Base-by-base conservation (phyloP, 2,329 filamentous ascomycete species). In the Trichoderma atroviride region DNA sequence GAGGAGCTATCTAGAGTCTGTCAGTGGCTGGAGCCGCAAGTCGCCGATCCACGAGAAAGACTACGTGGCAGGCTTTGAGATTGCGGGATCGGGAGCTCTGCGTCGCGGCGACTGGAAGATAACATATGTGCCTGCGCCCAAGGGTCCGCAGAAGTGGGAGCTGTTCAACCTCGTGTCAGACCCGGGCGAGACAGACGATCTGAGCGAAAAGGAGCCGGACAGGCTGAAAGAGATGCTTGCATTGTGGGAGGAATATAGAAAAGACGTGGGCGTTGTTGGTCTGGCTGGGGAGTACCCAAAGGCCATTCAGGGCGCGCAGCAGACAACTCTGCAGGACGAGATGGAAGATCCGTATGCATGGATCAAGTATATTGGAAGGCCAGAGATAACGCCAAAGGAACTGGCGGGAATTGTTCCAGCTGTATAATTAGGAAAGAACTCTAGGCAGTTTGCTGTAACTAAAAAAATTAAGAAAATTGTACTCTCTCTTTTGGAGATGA, bases 161-260 rank as follows among this genome's bases (percentile, higher is more conserved):
- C 69, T 80, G 53, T 81, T 76, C 69, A 75, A 80, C 70, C 59
- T 79, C 10, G 62, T 71, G 14, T 67, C 71, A 22, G 78, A 80
- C 57, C 76, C 75, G 5, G 79, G 78, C 5, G 77, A 81, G 74
- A 76, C 74, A 2, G 69, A 73, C 11, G 78, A 81, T 68, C 47
- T 78, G 60, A 69, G 72, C 5, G 73, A 73, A 16, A 50, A 71
- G 43, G 69, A 77, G 55, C 73, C 74, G 3, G 72, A 74, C 27
- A 74, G 72, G 50, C 70, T 80, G 35, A 71, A 74, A 16, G 75
- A 76, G 53, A 70, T 80, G 69, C 64, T 79, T 22, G 69, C 61
- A 22, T 66, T 71, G 6, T 77, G 75, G 75, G 73, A 80, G 29
- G 79, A 81, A 6, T 85, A 83, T 73, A 62, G 69, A 37, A 65